Base-by-base conservation (phyloP, 495 filamentous ascomycete species). In the Daldinia childiae region DNA sequence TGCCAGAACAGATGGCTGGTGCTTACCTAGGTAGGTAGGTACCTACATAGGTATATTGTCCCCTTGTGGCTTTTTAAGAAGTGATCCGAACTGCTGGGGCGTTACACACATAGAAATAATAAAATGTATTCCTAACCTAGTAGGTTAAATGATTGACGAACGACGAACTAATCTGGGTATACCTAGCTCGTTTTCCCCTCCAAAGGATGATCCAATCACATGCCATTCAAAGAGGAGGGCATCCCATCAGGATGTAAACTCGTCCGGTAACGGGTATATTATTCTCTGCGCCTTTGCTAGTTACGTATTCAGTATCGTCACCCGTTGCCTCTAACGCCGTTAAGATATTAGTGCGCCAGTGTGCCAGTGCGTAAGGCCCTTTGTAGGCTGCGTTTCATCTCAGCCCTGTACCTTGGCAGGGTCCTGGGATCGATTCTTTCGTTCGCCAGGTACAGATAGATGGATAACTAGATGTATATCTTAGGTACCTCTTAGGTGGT, bases 351-450 rank as follows among this genome's bases (percentile, higher is more conserved):
- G 27, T 29, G 27, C 27, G 27, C 27, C 27, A 29, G 21, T 50
- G 38, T 8, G 12, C 26, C 14, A 17, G 29, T 39, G 55, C 2
- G 30, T 50, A 60, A 64, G 68, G 34, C 57, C 58, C 43, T 55
- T 61, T 48, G 69, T 51, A 45, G 57, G 24, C 27, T 51, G 27
- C 45, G 62, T 66, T 69, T 69, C 58, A 51, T 55, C 52, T 69
- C 71, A 73, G 66, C 71, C 71, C 71, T 69, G 66, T 58, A 51
- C 58, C 66, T 68, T 69, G 71, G 57, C 66, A 66, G 61, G 66
- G 62, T 50, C 64, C 51, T 32, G 38, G 48, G 48, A 65, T 58
- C 59, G 68, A 60, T 39, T 34, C 26, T 43, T 43, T 29, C 45
- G 24, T 43, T 64, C 38, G 26, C 14, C 58, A 64, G 64, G 59